These are phyloP conservation scores for Ceratocystis alfenasii DNA, from an alignment of 2,329 filamentous ascomycete genomes.

Conservation along the genomic window DNA sequence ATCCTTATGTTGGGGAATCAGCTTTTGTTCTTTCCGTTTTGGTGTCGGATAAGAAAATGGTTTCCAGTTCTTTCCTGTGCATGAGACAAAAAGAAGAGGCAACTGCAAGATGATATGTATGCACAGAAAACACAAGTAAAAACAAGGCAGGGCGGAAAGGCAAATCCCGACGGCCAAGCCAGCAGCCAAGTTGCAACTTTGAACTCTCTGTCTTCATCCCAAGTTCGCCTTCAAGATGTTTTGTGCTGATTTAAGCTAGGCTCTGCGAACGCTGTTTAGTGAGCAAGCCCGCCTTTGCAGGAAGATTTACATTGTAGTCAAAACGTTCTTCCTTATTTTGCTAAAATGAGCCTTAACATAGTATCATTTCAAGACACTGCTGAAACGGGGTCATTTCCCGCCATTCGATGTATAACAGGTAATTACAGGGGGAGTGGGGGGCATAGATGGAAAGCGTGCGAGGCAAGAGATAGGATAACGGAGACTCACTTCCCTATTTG, in stretches of 20 bases:
- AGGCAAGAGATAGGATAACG: too few species aligned
- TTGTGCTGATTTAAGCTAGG: background rate
- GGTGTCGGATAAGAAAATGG: background rate
- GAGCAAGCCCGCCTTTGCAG: background rate
- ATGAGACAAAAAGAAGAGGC: background rate
- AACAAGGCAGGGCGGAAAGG: background rate
- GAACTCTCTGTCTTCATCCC: background rate
- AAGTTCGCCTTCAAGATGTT: background rate
- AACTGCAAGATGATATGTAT: background rate
- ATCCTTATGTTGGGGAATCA: background rate
- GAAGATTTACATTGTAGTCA: conserved; percentile 1
- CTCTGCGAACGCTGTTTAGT: background rate
- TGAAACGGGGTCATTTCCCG: conserved; percentile 8
- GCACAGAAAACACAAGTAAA: background rate
- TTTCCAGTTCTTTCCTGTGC: background rate
- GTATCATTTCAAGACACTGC: conserved; percentile 10
- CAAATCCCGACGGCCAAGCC: background rate
- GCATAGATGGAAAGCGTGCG: too few species aligned
- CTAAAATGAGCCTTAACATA: conserved; percentile 9
- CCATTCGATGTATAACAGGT: background rate
- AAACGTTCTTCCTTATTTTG: conserved; percentile 4
- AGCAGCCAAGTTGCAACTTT: background rate
- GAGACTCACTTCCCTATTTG: background rate
- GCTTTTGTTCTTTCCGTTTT: background rate
- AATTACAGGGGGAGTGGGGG: background rate